Evolutionary conservation across 495 filamentous ascomycete genomes (phyloP), one percentile per base, ranked within the genome.

Genomic region (Neurospora sp.): DNA sequence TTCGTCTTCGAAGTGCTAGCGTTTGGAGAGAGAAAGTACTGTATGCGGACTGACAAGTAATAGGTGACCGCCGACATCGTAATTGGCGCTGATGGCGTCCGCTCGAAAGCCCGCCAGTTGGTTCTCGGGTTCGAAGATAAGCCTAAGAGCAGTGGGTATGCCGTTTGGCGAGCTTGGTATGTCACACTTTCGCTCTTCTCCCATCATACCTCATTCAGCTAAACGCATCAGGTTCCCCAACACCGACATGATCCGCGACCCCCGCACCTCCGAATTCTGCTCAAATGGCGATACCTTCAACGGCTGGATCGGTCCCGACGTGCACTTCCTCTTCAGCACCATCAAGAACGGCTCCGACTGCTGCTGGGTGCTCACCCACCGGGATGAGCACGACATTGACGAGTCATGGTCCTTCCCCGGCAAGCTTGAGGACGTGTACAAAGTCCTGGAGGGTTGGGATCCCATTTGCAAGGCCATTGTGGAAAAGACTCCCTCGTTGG

Each of bases 321-420:
- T 88, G 70, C 87, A 89, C 78, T 88, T 88, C 72, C 76, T 89
- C n/a, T 88, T 89, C 77, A 83, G 79, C 68, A 89, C 87, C 37
- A 86, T 89, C 78, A 88, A 89, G 78, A 82, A 84, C 73, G 88
- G 88, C 14, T 78, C 78, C n/a, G 88, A 90, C 73, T 90, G 88
- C 77, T 89, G 87, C 76, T 90, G 88, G 88, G 88, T 90, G 61
- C 76, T 90, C 27, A 91, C 89, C 5, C 89, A 91, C 77, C 81
- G 81, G 3, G 88, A 89, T 71, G 83, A 87, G 71, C 82, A 84
- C 76, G 86, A 89, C 74, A 89, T 88, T 68, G 87, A 86, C 71
- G 88, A 89, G 77, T 88, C 86, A 0, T 89, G 88, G 88, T 86
- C 84, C 20, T 88, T 89, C 73, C 87, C 87, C 0, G 87, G 87